Percentiles rank a stretch among this genome's conserved stretches.
phyloP scores from a whole-genome alignment of 805 yeast species.

The Spathaspora sp. region DNA sequence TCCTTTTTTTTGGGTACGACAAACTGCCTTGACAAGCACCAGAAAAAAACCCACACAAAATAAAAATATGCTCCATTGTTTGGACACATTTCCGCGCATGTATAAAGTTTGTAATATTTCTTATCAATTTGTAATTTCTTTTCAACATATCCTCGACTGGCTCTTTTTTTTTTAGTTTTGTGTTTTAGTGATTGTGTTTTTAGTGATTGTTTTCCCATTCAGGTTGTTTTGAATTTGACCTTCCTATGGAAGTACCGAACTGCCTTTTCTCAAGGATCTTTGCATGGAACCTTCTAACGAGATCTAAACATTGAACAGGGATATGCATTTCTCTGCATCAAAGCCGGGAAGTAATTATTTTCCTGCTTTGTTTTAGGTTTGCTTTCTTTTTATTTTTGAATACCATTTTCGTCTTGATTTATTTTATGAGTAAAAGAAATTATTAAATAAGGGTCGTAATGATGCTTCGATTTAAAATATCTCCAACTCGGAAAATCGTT shows the following conservation, averaged over 20 bases:
- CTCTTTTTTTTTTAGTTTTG: background rate
- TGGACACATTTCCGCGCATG: background rate
- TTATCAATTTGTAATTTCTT: background rate
- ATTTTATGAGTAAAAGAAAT: too few relatives aligned
- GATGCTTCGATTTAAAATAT: background rate
- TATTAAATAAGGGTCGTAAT: too few relatives aligned
- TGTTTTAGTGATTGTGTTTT: background rate
- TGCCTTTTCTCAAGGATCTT: background rate
- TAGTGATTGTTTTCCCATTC: background rate
- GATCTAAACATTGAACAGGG: background rate
- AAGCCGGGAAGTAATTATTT: background rate
- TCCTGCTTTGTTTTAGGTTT: background rate
- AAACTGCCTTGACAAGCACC: background rate
- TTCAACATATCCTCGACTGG: background rate
- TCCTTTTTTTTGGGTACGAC: background rate
- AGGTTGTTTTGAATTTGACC: background rate
- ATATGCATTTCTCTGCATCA: background rate
- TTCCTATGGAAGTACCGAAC: background rate
- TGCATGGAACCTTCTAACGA: background rate
- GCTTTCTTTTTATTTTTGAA: background rate
- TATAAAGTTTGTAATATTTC: background rate
- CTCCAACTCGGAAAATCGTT: background rate
- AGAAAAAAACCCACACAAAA: background rate
- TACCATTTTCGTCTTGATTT: background rate
- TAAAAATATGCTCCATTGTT: background rate